Conservation (phyloP, 148 eudicot species). For the Vaccinium vitisidaea region DNA sequence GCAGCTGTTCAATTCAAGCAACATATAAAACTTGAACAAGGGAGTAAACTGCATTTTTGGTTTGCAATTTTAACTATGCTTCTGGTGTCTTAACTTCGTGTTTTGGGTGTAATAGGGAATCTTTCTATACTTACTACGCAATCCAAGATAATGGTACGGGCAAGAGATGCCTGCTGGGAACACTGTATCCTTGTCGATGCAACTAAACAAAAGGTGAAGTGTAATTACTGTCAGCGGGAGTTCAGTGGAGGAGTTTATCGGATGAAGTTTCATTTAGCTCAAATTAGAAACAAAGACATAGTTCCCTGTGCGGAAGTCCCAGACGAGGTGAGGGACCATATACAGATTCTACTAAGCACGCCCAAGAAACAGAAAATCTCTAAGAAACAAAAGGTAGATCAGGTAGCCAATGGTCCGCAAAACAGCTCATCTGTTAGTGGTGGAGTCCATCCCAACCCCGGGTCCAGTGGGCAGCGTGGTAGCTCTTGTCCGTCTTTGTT, state of each 20-base stretch:
- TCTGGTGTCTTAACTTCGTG: background rate
- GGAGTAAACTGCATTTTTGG: background rate
- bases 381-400: slow-evolving; percentile 30
- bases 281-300: slow-evolving; percentile 43
- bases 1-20: background rate
- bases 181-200: slow-evolving; percentile 46
- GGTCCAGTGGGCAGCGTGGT: slow-evolving; percentile 28
- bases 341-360: slow-evolving; percentile 30
- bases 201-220: slow-evolving; percentile 39
- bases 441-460: slow-evolving; percentile 26
- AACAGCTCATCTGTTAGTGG: slow-evolving; percentile 41
- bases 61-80: background rate
- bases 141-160: slow-evolving; percentile 34
- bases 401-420: slow-evolving; percentile 30
- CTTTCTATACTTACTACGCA: slow-evolving; percentile 2
- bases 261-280: slow-evolving; percentile 49
- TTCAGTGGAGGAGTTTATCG: slow-evolving; percentile 49
- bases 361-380: slow-evolving; percentile 35
- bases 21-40: background rate
- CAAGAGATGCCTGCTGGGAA: slow-evolving; percentile 48
- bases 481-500: slow-evolving; percentile 30
- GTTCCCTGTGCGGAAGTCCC: slow-evolving; percentile 45
- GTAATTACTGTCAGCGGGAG: slow-evolving; percentile 43
- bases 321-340: slow-evolving; percentile 35
- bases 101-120: background rate